Percentiles rank a stretch among this genome's conserved stretches.
Evolutionary conservation across 805 yeast species (phyloP).

Genomic region (Phaffomyces thermotolerans): DNA sequence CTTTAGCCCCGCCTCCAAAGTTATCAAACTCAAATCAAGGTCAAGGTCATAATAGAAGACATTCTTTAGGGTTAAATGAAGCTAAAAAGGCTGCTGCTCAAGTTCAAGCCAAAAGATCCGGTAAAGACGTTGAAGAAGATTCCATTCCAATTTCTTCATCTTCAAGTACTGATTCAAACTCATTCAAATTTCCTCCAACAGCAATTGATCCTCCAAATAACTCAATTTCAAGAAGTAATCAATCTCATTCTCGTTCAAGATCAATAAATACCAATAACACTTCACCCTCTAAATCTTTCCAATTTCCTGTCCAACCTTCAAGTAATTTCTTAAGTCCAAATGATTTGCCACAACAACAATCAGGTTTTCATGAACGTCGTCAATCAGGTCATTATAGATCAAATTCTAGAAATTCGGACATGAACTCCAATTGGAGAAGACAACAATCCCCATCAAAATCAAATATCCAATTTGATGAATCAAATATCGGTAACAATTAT

Average conservation of each 20-base stretch:
- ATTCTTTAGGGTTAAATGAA: slow-evolving; percentile 83
- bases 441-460: slow-evolving; percentile 30
- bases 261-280: slow-evolving; percentile 2
- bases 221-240: too few species aligned
- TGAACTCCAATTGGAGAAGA: slow-evolving; percentile 53
- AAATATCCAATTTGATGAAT: slow-evolving; percentile 17
- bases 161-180: too few species aligned
- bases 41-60: slow-evolving; percentile 80
- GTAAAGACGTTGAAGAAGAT: slow-evolving; percentile 13
- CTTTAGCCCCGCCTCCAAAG: slow-evolving; percentile 23
- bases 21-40: slow-evolving; percentile 14
- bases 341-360: slow-evolving; percentile 23
- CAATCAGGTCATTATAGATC: slow-evolving; percentile 34
- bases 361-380: slow-evolving; percentile 30
- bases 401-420: slow-evolving; percentile 32
- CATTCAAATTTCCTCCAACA: slow-evolving; percentile 48
- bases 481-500: slow-evolving; percentile 20
- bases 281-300: slow-evolving; percentile 46
- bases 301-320: slow-evolving; percentile 75
- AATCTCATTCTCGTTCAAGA: slow-evolving; percentile 20
- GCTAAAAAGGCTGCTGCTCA: slow-evolving; percentile 97
- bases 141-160: too few species aligned
- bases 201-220: slow-evolving; percentile 27
- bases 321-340: slow-evolving; percentile 16
- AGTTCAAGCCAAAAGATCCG: slow-evolving; percentile 64